These are phyloP conservation scores for Amphibolis antarctica DNA, from an alignment of 106 monocot genomes.

Conservation along the genomic window DNA sequence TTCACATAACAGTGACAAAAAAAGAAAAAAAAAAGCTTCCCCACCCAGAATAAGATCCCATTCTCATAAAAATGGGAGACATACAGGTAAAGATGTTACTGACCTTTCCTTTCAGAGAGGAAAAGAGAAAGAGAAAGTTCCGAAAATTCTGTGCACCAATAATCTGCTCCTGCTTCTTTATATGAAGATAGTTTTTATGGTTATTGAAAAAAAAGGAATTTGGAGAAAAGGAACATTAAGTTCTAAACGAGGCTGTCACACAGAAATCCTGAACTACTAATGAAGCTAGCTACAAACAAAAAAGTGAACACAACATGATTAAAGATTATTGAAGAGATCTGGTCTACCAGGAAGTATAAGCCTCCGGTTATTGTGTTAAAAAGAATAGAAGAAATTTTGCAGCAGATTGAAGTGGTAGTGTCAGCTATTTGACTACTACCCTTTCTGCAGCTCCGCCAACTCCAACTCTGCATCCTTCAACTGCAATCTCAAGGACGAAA, in stretches of 20 bases:
- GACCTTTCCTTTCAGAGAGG: background rate
- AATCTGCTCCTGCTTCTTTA: too few species aligned
- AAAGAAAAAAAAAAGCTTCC: too few species aligned
- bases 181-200: background rate
- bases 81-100: too few species aligned
- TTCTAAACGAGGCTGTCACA: background rate
- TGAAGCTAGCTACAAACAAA: background rate
- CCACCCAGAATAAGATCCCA: too few species aligned
- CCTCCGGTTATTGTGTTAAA: background rate
- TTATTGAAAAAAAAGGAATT: too few species aligned
- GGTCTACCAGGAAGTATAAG: background rate
- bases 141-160: too few species aligned
- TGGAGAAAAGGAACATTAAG: too few species aligned
- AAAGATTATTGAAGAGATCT: background rate
- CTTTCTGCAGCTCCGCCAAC: slow-evolving; percentile 45
- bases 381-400: background rate
- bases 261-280: background rate
- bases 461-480: slow-evolving; percentile 52
- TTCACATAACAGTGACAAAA: background rate
- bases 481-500: slow-evolving; percentile 40
- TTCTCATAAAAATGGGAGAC: too few species aligned
- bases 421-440: slow-evolving; percentile 43
- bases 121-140: too few species aligned
- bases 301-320: background rate
- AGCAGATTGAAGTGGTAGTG: background rate